Base-by-base conservation (phyloP, 371 early-diverging fungal species). In the Actinomortierella ambigua region DNA sequence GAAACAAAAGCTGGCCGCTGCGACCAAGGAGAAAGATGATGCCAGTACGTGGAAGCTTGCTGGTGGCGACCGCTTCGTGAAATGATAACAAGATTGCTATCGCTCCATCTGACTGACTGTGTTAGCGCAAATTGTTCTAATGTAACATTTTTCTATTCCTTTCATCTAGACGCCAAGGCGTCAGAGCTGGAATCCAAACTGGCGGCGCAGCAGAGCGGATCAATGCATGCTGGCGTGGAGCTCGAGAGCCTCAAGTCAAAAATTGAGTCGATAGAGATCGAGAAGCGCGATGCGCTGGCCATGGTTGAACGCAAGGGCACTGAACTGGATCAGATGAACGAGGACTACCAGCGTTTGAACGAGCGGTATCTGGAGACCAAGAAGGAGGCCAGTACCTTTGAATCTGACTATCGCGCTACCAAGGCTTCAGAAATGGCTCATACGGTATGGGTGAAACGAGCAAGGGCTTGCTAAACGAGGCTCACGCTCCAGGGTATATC, bases 1-100 rank as follows among this genome's bases (percentile, higher is more conserved):
- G 34, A 66, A 77, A 23, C 77, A 77, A 40, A 77, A 83, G 51
- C 65, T 84, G 3, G 59, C 57, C 59, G 24, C 67, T 63, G 61
- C 71, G 63, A 49, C 57, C 59, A 52, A 68, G 59, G 56, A 66
- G 48, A 53, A 68, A 34, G 17, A 79, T 57, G 54, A 65, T 55
- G 50, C 64, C 46, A 67, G 75, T 73, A 39, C 43, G 68, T 44
- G n/a, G 8, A 0, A 24, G 22, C 34, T 34, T 34, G 4, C 11
- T 34, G 34, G n/a, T n/a, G n/a, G n/a, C n/a, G n/a, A n/a, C n/a
- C n/a, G n/a, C n/a, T n/a, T n/a, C n/a, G n/a, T n/a, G n/a, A n/a
- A n/a, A n/a, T n/a, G n/a, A n/a, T n/a, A n/a, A n/a, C n/a, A n/a
- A n/a, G n/a, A n/a, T n/a, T n/a, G n/a, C n/a, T n/a, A n/a, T n/a